A percentile compares a stretch with the other conserved stretches of the same genome.
phyloP scores from a whole-genome alignment of 208 protist species.

The Jaenimonas drosophilae region DNA sequence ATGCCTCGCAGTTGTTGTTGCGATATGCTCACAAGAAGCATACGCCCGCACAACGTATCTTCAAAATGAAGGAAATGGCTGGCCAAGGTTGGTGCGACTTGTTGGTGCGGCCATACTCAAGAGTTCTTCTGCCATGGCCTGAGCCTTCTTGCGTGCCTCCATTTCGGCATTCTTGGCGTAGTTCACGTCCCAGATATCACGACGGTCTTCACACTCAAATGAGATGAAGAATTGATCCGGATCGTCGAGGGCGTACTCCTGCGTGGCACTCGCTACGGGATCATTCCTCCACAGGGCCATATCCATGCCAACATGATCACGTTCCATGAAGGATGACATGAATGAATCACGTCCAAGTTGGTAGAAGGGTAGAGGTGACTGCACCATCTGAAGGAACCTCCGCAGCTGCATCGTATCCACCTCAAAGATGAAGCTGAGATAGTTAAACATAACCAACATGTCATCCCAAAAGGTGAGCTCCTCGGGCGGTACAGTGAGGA shows the following conservation, averaged over 20 bases:
- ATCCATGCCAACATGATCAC: conserved; percentile 14
- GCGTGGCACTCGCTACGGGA: conserved; percentile 3
- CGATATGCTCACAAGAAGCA: no score
- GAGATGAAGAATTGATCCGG: conserved; percentile 12
- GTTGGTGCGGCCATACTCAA: no score
- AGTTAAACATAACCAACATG: conserved; percentile 11
- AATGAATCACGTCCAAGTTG: conserved; percentile 15
- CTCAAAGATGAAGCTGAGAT: conserved; percentile 18
- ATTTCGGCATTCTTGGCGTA: no score
- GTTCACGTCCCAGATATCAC: conserved; percentile 5
- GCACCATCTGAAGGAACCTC: conserved; percentile 18
- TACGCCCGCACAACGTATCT: no score
- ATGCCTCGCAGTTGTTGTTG: no score
- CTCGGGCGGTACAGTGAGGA: no score
- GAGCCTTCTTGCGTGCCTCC: no score
- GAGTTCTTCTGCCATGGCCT: no score
- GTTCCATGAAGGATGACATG: conserved; percentile 9
- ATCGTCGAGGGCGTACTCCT: conserved; percentile 5
- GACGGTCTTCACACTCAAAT: conserved; percentile 12
- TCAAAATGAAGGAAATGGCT: no score
- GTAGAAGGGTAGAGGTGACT: conserved; percentile 20
- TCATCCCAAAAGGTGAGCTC: background rate
- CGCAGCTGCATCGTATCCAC: conserved; percentile 16
- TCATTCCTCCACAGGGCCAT: conserved; percentile 17
- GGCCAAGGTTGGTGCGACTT: no score